phyloP scores from a whole-genome alignment of 306 rosid species.

The Cucumis melo region DNA sequence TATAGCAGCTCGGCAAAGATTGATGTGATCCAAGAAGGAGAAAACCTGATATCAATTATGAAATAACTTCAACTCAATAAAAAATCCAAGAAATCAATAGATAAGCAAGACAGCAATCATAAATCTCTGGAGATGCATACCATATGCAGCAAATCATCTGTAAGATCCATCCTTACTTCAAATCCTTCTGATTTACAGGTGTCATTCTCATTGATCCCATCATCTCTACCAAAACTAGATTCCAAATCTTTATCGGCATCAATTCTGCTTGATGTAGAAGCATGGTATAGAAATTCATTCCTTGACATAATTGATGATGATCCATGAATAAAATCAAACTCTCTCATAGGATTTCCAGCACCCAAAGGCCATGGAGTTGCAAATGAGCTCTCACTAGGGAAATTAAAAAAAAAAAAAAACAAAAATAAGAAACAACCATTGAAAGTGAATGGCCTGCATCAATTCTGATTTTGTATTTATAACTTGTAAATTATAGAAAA shows the following conservation, averaged over 20 bases:
- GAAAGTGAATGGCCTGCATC: background rate
- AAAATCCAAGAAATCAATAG: background rate
- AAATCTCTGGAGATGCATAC: slow-evolving; percentile 17
- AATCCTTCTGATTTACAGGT: slow-evolving; percentile 38
- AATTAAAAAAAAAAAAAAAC: background rate
- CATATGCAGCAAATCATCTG: slow-evolving; percentile 94
- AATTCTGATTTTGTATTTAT: background rate
- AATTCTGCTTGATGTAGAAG: slow-evolving; percentile 22
- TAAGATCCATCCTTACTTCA: slow-evolving; percentile 87
- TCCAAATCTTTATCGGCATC: slow-evolving; percentile 27
- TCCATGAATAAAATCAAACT: slow-evolving; percentile 23
- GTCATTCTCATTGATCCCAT: slow-evolving; percentile 31
- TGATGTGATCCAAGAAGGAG: slow-evolving; percentile 81
- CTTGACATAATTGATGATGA: slow-evolving; percentile 19
- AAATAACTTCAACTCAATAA: background rate
- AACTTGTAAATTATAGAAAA: background rate
- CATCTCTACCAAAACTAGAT: slow-evolving; percentile 28
- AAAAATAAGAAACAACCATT: background rate
- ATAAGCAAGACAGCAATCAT: background rate
- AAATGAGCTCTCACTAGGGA: slow-evolving; percentile 47
- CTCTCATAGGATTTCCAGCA: slow-evolving; percentile 30
- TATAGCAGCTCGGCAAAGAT: slow-evolving; percentile 88
- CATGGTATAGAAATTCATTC: slow-evolving; percentile 27
- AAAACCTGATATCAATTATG: slow-evolving; percentile 44
- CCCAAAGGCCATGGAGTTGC: slow-evolving; percentile 27